Percentiles rank a stretch among this genome's conserved stretches.
Conservation (phyloP, 345 rosid genomes). For the rapeseed (Brassica napus) region DNA sequence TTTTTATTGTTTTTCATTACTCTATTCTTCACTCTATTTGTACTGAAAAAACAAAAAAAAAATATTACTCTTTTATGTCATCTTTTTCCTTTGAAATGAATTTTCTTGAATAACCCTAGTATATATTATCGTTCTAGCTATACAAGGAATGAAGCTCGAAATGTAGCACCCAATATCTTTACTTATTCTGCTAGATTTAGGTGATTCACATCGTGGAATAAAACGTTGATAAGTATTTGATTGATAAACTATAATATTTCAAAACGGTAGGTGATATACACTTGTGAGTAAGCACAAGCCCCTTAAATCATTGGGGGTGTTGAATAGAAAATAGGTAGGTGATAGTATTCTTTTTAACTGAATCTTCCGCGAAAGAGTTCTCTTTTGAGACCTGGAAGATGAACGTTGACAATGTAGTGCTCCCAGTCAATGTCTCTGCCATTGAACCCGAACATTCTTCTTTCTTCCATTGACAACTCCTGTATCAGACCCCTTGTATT, state of each 20-base stretch:
- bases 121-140: neutral
- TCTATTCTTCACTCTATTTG: no score
- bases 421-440: conserved; percentile 33
- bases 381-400: conserved; percentile 39
- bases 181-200: neutral
- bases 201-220: neutral
- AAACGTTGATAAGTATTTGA: neutral
- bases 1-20: no score
- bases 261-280: neutral
- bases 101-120: no score
- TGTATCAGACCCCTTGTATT: neutral
- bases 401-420: conserved; percentile 40
- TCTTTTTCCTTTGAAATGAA: no score
- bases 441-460: neutral
- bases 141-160: neutral
- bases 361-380: neutral
- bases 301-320: no score
- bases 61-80: no score
- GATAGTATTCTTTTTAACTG: no score
- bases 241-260: neutral
- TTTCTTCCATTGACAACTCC: neutral
- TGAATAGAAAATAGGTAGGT: no score
- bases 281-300: neutral
- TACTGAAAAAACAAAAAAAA: no score
- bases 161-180: neutral